Evolutionary conservation across 129 eudicot species (phyloP).

Genomic region (Flaveria trinervia): DNA sequence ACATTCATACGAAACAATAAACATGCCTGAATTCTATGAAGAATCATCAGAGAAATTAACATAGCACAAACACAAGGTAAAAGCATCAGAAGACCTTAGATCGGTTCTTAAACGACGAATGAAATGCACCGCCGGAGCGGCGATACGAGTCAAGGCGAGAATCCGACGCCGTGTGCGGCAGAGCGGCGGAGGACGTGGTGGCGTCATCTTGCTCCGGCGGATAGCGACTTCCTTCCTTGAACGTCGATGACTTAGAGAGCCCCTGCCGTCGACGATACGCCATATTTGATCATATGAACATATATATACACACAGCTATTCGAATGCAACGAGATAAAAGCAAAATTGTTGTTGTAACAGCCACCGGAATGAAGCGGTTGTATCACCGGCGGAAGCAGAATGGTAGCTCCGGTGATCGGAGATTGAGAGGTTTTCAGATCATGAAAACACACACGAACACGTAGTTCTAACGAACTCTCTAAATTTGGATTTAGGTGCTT

Average conservation of each 20-base stretch:
- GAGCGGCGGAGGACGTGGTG: constrained; percentile 20
- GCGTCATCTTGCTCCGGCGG: constrained; percentile 27
- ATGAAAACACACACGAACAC: constrained; percentile 21
- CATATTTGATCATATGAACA: constrained; percentile 34
- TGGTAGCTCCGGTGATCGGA: constrained; percentile 25
- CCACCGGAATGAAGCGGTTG: constrained; percentile 36
- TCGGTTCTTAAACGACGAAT: constrained; percentile 36
- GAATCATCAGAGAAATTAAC: background rate
- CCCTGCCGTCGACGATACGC: constrained; percentile 69
- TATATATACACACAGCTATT: background rate
- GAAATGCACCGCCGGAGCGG: constrained; percentile 48
- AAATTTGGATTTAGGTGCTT: constrained; percentile 10
- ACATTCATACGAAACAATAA: background rate
- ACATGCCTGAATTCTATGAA: background rate
- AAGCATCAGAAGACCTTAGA: constrained; percentile 33
- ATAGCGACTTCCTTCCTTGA: constrained; percentile 50
- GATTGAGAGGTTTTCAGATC: constrained; percentile 25
- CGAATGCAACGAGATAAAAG: background rate
- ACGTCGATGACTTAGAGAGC: constrained; percentile 56
- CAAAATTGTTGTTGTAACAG: background rate
- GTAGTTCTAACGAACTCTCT: constrained; percentile 31
- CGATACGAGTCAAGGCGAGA: constrained; percentile 54
- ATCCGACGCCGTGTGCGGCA: constrained; percentile 51
- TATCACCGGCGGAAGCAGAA: constrained; percentile 35
- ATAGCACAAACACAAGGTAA: background rate